Percentiles rank a stretch among this genome's conserved stretches.
Conservation (phyloP, 805 yeast species). For the Barnettozyma sp. region DNA sequence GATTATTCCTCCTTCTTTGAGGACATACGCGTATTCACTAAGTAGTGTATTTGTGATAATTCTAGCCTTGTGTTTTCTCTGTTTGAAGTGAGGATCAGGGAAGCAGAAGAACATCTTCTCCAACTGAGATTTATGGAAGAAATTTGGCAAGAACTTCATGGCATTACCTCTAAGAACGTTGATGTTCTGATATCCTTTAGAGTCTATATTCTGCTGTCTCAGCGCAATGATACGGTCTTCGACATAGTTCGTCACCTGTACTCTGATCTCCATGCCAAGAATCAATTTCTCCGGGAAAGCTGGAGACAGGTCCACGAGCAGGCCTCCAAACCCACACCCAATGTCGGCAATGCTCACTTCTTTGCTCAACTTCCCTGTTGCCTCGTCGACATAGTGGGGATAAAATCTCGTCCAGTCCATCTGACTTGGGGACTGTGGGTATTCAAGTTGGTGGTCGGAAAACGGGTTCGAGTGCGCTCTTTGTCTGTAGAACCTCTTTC, state of each 20-base stretch:
- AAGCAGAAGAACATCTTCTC: constrained; percentile 95
- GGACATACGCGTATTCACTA: constrained; percentile 86
- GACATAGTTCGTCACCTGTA: constrained; percentile 94
- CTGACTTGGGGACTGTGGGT: constrained; percentile 69
- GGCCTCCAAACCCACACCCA: constrained; percentile 97
- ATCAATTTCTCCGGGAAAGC: constrained; percentile 67
- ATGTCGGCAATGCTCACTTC: constrained; percentile 86
- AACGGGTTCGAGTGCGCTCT: constrained; percentile 98
- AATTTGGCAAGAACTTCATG: constrained; percentile 95
- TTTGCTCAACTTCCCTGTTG: constrained; percentile 35
- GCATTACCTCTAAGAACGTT: constrained; percentile 92
- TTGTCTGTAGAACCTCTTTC: constrained; percentile 86
- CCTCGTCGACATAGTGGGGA: constrained; percentile 49
- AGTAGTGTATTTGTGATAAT: constrained; percentile 84
- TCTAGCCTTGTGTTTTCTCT: constrained; percentile 94
- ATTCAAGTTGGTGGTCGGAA: constrained; percentile 87
- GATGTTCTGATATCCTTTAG: constrained; percentile 64
- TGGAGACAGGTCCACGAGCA: constrained; percentile 72
- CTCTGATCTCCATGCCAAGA: constrained; percentile 95
- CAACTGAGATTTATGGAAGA: constrained; percentile 75
- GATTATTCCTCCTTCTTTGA: constrained; percentile 78
- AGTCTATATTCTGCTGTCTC: constrained; percentile 38
- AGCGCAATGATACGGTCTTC: constrained; percentile 92
- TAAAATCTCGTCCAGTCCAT: constrained; percentile 86
- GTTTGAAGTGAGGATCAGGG: constrained; percentile 99